phyloP scores from a whole-genome alignment of 2,329 filamentous ascomycete species.

The Zarea fungicola region DNA sequence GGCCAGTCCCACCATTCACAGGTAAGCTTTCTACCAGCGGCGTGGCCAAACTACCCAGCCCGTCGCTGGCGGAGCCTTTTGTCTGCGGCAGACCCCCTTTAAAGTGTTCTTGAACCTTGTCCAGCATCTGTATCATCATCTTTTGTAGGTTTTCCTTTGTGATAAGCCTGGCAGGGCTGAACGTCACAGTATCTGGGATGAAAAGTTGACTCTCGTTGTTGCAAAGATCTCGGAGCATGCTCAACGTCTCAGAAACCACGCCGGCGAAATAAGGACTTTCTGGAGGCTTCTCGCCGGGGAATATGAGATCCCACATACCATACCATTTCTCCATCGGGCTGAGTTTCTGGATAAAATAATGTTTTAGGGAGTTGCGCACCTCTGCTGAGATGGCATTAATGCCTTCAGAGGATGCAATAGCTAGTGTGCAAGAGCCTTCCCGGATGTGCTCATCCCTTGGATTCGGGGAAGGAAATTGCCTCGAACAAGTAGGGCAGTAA shows the following conservation, averaged over 20 bases:
- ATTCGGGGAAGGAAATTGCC: background rate
- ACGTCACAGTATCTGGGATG: background rate
- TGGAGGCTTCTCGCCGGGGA: background rate
- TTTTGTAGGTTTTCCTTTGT: background rate
- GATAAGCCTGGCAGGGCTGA: background rate
- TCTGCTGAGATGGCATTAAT: constrained; percentile 11
- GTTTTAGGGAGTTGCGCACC: constrained; percentile 11
- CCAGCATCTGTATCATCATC: constrained; percentile 7
- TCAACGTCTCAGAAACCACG: constrained; percentile 12
- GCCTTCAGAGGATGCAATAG: background rate
- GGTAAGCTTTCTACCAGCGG: background rate
- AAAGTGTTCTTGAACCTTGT: constrained; percentile 5
- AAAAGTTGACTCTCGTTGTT: constrained; percentile 5
- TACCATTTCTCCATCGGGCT: constrained; percentile 15
- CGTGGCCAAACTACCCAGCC: background rate
- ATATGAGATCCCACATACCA: constrained; percentile 17
- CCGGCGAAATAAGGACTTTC: constrained; percentile 12
- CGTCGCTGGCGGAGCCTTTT: background rate
- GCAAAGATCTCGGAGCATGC: constrained; percentile 15
- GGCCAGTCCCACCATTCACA: background rate
- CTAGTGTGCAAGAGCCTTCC: background rate
- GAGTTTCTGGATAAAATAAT: constrained; percentile 7
- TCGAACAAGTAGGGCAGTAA: constrained; percentile 15
- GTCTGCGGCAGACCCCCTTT: background rate
- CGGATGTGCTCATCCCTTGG: constrained; percentile 13